Evolutionary conservation across 1,139 yeast species (phyloP).

Genomic region (Meyerozyma smithsonii): DNA sequence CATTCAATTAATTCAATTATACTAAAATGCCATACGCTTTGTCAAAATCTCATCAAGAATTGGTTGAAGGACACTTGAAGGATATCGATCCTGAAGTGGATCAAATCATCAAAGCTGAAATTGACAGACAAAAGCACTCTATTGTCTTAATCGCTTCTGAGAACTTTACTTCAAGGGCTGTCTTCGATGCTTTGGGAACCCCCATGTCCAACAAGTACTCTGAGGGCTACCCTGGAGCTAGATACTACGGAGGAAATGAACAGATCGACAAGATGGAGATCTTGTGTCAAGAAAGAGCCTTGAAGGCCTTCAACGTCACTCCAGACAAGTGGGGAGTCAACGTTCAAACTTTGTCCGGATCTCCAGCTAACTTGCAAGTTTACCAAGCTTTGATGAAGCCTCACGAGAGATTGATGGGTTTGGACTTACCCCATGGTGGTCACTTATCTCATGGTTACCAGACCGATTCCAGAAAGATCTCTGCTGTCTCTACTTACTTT

Average conservation of each 20-base stretch:
- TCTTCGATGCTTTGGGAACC: slow-evolving; percentile 88
- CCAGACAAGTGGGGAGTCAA: slow-evolving; percentile 92
- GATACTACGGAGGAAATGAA: slow-evolving; percentile 97
- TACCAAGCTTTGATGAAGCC: slow-evolving; percentile 89
- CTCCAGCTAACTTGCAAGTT: slow-evolving; percentile 93
- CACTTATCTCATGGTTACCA: slow-evolving; percentile 96
- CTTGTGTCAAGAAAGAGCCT: slow-evolving; percentile 87
- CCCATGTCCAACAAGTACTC: slow-evolving; percentile 98
- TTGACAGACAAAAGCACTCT: slow-evolving; percentile 80
- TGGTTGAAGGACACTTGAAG: slow-evolving; percentile 59
- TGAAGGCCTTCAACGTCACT: slow-evolving; percentile 73
- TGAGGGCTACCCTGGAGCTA: slow-evolving; percentile 97
- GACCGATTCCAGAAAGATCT: slow-evolving; percentile 81
- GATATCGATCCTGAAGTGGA: slow-evolving; percentile 86
- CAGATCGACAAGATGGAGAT: slow-evolving; percentile 87
- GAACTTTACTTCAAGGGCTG: slow-evolving; percentile 91
- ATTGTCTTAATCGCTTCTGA: slow-evolving; percentile 92
- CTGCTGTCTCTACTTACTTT: slow-evolving; percentile 87
- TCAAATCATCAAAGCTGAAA: slow-evolving; percentile 66
- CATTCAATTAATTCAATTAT: neutral
- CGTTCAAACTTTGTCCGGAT: slow-evolving; percentile 90
- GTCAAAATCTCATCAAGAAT: slow-evolving; percentile 42
- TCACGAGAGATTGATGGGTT: slow-evolving; percentile 93
- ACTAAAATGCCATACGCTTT: slow-evolving; percentile 36
- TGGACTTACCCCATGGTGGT: slow-evolving; percentile 96